These are phyloP conservation scores for Capsicum rhomboideum DNA, from an alignment of 257 asterid species.

Conservation along the genomic window DNA sequence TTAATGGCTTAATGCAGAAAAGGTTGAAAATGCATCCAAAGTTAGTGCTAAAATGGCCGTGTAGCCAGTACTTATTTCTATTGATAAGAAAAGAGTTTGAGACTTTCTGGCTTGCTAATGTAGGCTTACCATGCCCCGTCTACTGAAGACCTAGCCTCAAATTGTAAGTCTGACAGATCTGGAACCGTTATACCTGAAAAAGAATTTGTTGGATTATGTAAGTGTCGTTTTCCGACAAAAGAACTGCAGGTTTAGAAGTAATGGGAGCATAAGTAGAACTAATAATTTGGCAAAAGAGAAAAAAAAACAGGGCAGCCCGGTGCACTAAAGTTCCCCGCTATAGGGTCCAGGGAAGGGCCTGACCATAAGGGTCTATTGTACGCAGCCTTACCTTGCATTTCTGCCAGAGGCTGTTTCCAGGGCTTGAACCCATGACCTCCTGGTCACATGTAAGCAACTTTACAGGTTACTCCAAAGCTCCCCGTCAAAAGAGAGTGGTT, in stretches of 20 bases:
- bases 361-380: too few species aligned
- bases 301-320: too few species aligned
- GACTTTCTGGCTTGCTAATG: background rate
- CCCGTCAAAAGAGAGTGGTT: background rate
- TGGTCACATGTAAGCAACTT: too few species aligned
- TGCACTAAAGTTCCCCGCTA: too few species aligned
- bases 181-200: conserved; percentile 39
- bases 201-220: background rate
- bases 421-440: too few species aligned
- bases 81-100: background rate
- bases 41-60: background rate
- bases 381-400: too few species aligned
- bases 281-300: background rate
- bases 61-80: background rate
- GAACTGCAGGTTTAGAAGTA: background rate
- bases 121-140: conserved; percentile 84
- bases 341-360: too few species aligned
- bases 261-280: background rate
- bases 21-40: background rate
- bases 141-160: conserved; percentile 70
- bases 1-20: background rate
- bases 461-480: too few species aligned
- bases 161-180: conserved; percentile 47
- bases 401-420: too few species aligned
- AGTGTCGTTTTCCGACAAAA: background rate